Evolutionary conservation across 768 basidiomycete genomes (phyloP).

Genomic region (Calocybe indica): DNA sequence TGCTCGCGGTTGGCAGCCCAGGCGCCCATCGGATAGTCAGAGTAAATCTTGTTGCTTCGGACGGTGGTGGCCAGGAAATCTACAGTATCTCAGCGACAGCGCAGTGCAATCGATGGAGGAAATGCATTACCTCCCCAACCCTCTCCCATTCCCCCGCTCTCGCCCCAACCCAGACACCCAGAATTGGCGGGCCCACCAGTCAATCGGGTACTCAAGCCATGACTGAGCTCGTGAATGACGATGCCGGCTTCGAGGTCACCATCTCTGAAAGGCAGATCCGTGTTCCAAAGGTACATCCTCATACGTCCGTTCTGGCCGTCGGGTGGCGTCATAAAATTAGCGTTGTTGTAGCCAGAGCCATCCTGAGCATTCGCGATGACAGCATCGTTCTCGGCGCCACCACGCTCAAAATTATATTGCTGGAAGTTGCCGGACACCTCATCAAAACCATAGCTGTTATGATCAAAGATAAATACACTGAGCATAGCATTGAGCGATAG

Average conservation of each 20-base stretch:
- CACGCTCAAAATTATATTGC: conserved; percentile 91
- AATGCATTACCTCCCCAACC: conserved; percentile 74
- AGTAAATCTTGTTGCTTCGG: conserved; percentile 67
- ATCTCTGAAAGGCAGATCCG: conserved; percentile 84
- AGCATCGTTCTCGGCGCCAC: conserved; percentile 81
- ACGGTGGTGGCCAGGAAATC: conserved; percentile 88
- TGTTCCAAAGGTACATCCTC: conserved; percentile 97
- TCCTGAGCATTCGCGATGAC: conserved; percentile 96
- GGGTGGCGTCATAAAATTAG: conserved; percentile 86
- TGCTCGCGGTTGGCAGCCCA: conserved; percentile 80
- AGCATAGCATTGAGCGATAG: neutral
- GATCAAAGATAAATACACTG: conserved; percentile 3
- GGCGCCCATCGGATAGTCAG: conserved; percentile 86
- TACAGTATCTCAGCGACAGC: conserved; percentile 9
- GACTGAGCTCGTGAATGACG: conserved; percentile 85
- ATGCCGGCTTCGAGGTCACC: conserved; percentile 97
- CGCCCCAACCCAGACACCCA: conserved; percentile 93
- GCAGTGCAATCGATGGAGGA: neutral
- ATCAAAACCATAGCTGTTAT: conserved; percentile 78
- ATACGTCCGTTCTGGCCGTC: conserved; percentile 86
- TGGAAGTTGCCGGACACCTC: conserved; percentile 96
- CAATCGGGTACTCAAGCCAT: conserved; percentile 89
- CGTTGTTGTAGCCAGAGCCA: conserved; percentile 88
- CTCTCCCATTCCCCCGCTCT: conserved; percentile 96
- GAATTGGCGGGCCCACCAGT: conserved; percentile 94